Evolutionary conservation across 306 rosid species (phyloP).

Genomic region (Luffa acutangula): DNA sequence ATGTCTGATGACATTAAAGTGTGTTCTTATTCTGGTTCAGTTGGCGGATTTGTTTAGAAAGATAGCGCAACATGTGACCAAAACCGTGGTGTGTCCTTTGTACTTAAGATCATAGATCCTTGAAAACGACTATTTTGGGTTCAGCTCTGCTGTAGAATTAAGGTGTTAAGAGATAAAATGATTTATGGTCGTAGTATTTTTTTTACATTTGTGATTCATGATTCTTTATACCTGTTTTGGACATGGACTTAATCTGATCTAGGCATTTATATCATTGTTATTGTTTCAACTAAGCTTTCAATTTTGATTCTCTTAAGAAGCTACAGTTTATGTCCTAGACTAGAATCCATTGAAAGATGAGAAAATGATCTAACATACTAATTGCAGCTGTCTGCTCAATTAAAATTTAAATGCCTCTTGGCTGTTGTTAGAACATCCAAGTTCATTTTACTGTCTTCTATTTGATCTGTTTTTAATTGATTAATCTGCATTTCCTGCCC

Average conservation of each 20-base stretch:
- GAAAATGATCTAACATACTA: neutral
- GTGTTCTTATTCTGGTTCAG: neutral
- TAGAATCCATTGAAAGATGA: neutral
- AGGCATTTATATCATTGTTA: neutral
- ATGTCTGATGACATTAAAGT: neutral
- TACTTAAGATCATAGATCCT: neutral
- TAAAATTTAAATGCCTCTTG: neutral
- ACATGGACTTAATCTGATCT: neutral
- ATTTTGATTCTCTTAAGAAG: neutral
- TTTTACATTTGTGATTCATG: neutral
- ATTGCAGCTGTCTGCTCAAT: neutral
- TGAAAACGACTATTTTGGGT: neutral
- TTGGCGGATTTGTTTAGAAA: neutral
- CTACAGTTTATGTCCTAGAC: neutral
- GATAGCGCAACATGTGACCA: neutral
- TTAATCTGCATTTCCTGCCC: neutral
- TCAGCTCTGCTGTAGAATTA: neutral
- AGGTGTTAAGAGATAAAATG: neutral
- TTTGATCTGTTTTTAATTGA: neutral
- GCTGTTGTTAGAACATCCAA: neutral
- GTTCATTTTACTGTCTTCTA: neutral
- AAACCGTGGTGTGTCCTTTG: neutral
- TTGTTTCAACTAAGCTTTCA: neutral
- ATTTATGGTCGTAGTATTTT: neutral
- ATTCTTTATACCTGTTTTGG: neutral